phyloP scores from a whole-genome alignment of 805 yeast species.

The Soucietia sequanensis region DNA sequence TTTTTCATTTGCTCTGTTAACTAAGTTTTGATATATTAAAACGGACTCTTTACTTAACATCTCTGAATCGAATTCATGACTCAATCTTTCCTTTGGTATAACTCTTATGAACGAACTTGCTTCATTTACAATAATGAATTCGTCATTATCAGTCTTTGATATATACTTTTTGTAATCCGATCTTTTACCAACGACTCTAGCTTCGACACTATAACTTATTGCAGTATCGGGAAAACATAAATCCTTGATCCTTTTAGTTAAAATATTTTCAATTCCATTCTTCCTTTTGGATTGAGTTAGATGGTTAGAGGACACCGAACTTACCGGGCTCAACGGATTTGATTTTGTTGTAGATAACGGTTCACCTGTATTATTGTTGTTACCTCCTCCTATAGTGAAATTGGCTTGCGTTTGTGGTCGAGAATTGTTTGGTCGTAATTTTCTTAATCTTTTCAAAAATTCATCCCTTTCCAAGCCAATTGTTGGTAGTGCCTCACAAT shows the following conservation, averaged over 20 bases:
- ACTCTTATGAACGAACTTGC: slow-evolving; percentile 20
- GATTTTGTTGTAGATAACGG: not conserved
- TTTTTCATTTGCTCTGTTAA: slow-evolving; percentile 12
- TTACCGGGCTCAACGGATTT: not conserved
- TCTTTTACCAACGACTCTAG: slow-evolving; percentile 23
- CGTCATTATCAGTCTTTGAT: slow-evolving; percentile 11
- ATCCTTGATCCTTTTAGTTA: slow-evolving; percentile 18
- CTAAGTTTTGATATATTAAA: slow-evolving; percentile 15
- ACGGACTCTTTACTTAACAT: slow-evolving; percentile 10
- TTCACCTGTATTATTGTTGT: not conserved
- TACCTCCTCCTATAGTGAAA: too few relatives aligned
- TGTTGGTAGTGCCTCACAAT: slow-evolving; percentile 22
- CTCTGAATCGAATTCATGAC: slow-evolving; percentile 3
- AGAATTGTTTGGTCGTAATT: slow-evolving; percentile 5
- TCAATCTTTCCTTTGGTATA: slow-evolving; percentile 14
- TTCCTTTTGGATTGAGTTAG: too few relatives aligned
- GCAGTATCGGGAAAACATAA: slow-evolving; percentile 26
- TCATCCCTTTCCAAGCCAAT: slow-evolving; percentile 25
- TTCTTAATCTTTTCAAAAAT: slow-evolving; percentile 19
- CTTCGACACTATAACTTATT: slow-evolving; percentile 27
- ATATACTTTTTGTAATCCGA: slow-evolving; percentile 15
- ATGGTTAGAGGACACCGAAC: too few relatives aligned
- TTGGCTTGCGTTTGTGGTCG: slow-evolving; percentile 7
- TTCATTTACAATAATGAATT: slow-evolving; percentile 23
- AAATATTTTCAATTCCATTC: slow-evolving; percentile 4